Conservation (phyloP, 169 alveolate genomes). For the Cryptosporidium viatorum region DNA sequence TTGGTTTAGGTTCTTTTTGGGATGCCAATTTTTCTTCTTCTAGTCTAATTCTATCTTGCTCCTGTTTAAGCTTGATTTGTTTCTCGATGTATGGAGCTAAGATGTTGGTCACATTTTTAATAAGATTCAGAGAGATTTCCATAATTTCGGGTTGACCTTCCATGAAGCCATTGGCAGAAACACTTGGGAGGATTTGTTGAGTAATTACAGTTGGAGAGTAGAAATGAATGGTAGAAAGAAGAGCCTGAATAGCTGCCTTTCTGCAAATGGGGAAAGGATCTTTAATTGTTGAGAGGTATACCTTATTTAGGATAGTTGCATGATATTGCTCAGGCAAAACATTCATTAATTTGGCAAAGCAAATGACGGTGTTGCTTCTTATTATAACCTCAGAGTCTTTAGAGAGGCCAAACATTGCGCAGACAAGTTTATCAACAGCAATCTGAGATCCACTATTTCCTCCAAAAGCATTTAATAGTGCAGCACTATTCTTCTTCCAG, state of each 20-base stretch:
- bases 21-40: slow-evolving; percentile 9
- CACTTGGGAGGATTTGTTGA: slow-evolving; percentile 55
- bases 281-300: slow-evolving; percentile 19
- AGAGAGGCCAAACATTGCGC: slow-evolving; percentile 58
- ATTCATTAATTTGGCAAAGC: slow-evolving; percentile 55
- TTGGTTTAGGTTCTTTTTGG: not conserved
- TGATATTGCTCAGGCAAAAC: slow-evolving; percentile 59
- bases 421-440: slow-evolving; percentile 37
- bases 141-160: slow-evolving; percentile 58
- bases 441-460: slow-evolving; percentile 33
- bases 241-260: slow-evolving; percentile 66
- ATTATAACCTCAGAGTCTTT: slow-evolving; percentile 61
- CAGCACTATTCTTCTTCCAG: slow-evolving; percentile 70
- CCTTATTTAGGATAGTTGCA: slow-evolving; percentile 32
- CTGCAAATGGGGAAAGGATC: slow-evolving; percentile 72
- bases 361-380: slow-evolving; percentile 68
- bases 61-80: slow-evolving; percentile 5
- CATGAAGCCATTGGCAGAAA: slow-evolving; percentile 57
- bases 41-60: slow-evolving; percentile 2
- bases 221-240: slow-evolving; percentile 27
- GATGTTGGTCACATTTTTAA: slow-evolving; percentile 23
- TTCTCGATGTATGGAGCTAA: slow-evolving; percentile 23
- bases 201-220: slow-evolving; percentile 44
- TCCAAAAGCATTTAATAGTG: slow-evolving; percentile 53
- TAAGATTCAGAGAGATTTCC: slow-evolving; percentile 36